A percentile compares a stretch with the other conserved stretches of the same genome.
phyloP scores from a whole-genome alignment of 345 rosid species.

The Populus euphratica region DNA sequence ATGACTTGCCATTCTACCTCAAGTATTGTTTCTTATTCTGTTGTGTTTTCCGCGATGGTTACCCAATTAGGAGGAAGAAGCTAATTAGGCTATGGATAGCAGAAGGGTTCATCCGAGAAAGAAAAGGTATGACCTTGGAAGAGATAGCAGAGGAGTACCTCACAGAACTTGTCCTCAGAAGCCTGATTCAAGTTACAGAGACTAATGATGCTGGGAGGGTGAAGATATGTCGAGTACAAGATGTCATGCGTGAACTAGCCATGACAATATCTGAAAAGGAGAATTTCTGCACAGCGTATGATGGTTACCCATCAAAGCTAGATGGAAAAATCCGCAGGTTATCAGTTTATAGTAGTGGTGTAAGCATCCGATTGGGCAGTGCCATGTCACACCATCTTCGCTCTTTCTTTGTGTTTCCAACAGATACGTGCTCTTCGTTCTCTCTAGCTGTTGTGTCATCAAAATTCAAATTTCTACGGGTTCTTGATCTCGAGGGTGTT shows the following conservation, averaged over 20 bases:
- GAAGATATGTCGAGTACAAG: conserved; percentile 27
- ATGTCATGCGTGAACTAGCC: conserved; percentile 31
- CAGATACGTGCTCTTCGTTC: conserved; percentile 20
- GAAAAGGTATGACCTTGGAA: conserved; percentile 25
- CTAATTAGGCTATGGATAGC: conserved; percentile 28
- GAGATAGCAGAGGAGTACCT: conserved; percentile 32
- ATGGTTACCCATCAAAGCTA: conserved; percentile 15
- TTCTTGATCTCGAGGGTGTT: conserved; percentile 21
- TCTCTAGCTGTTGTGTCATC: conserved; percentile 16
- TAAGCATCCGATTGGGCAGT: conserved; percentile 17
- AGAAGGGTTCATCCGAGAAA: conserved; percentile 28
- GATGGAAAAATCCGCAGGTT: conserved; percentile 19
- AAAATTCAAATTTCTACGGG: conserved; percentile 28
- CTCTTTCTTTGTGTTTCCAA: conserved; percentile 27
- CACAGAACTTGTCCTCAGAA: conserved; percentile 23
- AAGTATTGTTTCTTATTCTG: conserved; percentile 27
- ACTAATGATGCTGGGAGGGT: conserved; percentile 25
- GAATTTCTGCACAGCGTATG: conserved; percentile 24
- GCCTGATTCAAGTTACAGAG: conserved; percentile 28
- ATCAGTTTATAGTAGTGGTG: conserved; percentile 16
- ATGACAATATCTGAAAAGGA: conserved; percentile 22
- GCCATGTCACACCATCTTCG: conserved; percentile 18
- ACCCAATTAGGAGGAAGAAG: conserved; percentile 16
- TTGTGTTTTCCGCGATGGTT: conserved; percentile 22
- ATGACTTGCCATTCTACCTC: conserved; percentile 29